phyloP scores from a whole-genome alignment of 2,329 filamentous ascomycete species.

The Trichoderma polysporum region DNA sequence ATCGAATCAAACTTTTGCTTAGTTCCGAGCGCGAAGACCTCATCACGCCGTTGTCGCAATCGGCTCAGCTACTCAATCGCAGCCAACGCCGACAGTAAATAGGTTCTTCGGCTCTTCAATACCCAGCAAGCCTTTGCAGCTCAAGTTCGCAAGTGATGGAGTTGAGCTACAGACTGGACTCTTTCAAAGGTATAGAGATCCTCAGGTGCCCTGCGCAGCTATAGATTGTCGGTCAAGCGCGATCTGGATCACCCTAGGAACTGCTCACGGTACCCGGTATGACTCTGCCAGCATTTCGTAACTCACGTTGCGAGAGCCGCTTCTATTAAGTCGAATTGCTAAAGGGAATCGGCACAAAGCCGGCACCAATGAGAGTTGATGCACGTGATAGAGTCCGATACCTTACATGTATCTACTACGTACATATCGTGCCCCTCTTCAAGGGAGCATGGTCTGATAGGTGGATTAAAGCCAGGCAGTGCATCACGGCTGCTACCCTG shows the following conservation, averaged over 20 bases:
- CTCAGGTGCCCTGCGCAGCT: background rate
- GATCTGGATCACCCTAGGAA: background rate
- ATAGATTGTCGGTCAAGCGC: background rate
- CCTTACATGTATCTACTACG: background rate
- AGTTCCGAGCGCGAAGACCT: background rate
- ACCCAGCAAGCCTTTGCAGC: background rate
- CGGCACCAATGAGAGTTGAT: background rate
- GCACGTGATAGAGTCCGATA: constrained; percentile 10
- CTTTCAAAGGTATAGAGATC: background rate
- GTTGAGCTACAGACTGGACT: background rate
- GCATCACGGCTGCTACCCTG: background rate
- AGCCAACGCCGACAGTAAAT: background rate
- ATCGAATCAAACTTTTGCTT: constrained; percentile 1
- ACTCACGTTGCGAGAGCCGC: background rate
- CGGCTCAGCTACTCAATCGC: background rate
- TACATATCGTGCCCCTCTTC: background rate
- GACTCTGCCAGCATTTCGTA: background rate
- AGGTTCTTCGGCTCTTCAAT: background rate
- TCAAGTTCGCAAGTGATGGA: background rate
- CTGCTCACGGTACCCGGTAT: background rate
- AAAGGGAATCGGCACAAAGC: background rate
- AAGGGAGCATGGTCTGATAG: background rate
- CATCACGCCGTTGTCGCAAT: constrained; percentile 15
- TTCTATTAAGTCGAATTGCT: background rate
- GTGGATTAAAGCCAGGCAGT: background rate